Conservation (phyloP, 768 basidiomycete genomes). For the Suillus bovinus region DNA sequence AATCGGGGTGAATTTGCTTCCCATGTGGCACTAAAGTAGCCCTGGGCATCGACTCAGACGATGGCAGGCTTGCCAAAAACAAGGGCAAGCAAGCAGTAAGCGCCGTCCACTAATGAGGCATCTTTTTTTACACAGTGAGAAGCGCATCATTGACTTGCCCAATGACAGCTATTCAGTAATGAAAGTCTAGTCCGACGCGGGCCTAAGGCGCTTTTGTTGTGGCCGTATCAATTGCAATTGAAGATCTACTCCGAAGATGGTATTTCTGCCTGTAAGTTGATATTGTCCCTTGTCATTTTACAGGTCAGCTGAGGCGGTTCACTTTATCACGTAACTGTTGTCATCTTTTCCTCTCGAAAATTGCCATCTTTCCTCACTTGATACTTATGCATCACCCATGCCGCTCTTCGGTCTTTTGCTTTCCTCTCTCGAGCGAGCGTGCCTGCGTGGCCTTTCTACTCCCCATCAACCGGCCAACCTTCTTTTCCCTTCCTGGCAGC, state of each 20-base stretch:
- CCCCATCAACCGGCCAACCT: slow-evolving; percentile 30
- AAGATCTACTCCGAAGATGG: slow-evolving; percentile 5
- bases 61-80: background rate
- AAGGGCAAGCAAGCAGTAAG: background rate
- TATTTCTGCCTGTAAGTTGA: slow-evolving; percentile 1
- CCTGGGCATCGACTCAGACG: background rate
- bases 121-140: slow-evolving; percentile 3
- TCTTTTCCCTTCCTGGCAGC: slow-evolving; percentile 12
- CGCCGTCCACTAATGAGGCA: background rate
- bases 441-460: slow-evolving; percentile 18
- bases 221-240: background rate
- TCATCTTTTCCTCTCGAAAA: slow-evolving; percentile 17
- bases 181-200: slow-evolving; percentile 1
- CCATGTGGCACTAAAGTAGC: background rate
- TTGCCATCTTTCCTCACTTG: slow-evolving; percentile 19
- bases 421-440: slow-evolving; percentile 13
- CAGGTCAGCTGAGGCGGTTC: slow-evolving; percentile 21
- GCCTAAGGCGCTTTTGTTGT: background rate
- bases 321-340: slow-evolving; percentile 32
- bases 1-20: slow-evolving; percentile 1
- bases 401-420: slow-evolving; percentile 16
- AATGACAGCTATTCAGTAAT: background rate
- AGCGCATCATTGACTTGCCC: slow-evolving; percentile 3
- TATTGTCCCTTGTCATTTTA: slow-evolving; percentile 10
- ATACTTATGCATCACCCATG: slow-evolving; percentile 21